Conservation (phyloP, 441 rosid species). For the Isatis lusitanica region DNA sequence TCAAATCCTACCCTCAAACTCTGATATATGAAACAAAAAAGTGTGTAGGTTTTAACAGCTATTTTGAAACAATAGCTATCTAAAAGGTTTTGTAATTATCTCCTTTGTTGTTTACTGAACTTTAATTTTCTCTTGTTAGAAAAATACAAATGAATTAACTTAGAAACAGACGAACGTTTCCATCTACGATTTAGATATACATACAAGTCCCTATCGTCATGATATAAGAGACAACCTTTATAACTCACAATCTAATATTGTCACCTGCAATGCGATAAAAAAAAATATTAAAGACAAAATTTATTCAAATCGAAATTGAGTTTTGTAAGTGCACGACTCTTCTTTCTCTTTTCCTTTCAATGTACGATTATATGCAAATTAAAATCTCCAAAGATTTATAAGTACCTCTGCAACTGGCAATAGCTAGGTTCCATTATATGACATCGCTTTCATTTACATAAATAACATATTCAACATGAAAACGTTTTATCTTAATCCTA, state of each 20-base stretch:
- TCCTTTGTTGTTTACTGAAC: not conserved
- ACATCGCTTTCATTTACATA: constrained; percentile 27
- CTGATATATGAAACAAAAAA: no score
- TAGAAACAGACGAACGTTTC: not conserved
- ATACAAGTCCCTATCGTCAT: constrained; percentile 16
- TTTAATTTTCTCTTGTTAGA: not conserved
- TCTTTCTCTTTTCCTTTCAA: not conserved
- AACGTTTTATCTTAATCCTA: constrained; percentile 21
- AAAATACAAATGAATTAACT: not conserved
- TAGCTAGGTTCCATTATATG: constrained; percentile 31
- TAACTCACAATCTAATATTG: constrained; percentile 10
- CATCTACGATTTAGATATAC: not conserved
- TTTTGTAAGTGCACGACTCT: constrained; percentile 30
- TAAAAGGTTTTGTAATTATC: no score
- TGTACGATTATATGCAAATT: constrained; percentile 3
- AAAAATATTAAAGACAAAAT: not conserved
- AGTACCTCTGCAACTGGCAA: constrained; percentile 31
- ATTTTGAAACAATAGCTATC: no score
- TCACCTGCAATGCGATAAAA: not conserved
- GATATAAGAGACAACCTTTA: constrained; percentile 5
- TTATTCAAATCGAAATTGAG: constrained; percentile 10
- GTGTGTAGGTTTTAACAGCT: no score
- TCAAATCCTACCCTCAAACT: no score
- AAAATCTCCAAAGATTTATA: constrained; percentile 11
- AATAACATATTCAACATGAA: constrained; percentile 5